These are phyloP conservation scores for Serendipita sp. DNA, from an alignment of 768 basidiomycete species.

Conservation along the genomic window DNA sequence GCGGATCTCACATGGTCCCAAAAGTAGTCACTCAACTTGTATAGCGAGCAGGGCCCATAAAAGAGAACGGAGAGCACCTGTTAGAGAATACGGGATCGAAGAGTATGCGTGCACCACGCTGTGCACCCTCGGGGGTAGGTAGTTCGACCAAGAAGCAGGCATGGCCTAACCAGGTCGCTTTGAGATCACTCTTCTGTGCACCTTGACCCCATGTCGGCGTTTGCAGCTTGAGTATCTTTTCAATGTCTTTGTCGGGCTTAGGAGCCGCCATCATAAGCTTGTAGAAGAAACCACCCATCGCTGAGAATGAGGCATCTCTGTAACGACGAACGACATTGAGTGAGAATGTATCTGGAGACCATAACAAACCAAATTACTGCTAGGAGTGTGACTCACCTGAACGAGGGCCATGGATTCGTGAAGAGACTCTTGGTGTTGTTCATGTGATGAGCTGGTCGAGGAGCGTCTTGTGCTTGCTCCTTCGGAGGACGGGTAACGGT, in stretches of 20 bases:
- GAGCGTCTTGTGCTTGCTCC: not conserved
- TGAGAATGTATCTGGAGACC: not conserved
- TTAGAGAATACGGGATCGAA: conserved; percentile 36
- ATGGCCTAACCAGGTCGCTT: conserved; percentile 40
- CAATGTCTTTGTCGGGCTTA: not conserved
- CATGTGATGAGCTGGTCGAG: not conserved
- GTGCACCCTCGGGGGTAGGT: conserved; percentile 19
- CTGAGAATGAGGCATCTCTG: not conserved
- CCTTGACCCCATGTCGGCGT: conserved; percentile 17
- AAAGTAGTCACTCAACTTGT: conserved; percentile 24
- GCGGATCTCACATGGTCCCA: not conserved
- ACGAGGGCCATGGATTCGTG: conserved; percentile 3
- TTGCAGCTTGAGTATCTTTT: not conserved
- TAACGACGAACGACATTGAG: not conserved
- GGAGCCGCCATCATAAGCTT: not conserved
- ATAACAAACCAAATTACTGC: too few relatives aligned
- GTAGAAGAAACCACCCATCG: not conserved
- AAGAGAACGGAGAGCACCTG: conserved; percentile 33
- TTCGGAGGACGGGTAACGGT: conserved; percentile 1
- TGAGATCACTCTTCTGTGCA: conserved; percentile 18
- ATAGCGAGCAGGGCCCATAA: conserved; percentile 31
- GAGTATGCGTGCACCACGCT: conserved; percentile 30
- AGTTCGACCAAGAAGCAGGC: conserved; percentile 39
- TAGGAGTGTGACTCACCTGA: not conserved
- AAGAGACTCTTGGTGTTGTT: conserved; percentile 6